These are phyloP conservation scores for Apocynum venetum DNA, from an alignment of 257 asterid species.

Conservation along the genomic window DNA sequence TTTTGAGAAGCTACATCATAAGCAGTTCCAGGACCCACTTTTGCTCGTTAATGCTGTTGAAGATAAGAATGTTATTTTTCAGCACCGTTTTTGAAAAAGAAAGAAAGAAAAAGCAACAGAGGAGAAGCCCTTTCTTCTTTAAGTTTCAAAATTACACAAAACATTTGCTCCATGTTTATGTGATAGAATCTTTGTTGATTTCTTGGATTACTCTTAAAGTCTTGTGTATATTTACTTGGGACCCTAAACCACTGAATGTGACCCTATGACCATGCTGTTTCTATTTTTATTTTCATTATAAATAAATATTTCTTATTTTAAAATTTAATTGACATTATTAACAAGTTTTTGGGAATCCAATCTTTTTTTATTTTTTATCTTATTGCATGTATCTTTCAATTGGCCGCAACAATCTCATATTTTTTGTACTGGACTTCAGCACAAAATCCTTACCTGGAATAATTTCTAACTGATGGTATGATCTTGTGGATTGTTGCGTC, in stretches of 20 bases:
- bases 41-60: not conserved
- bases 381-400: not conserved
- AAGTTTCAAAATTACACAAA: not conserved
- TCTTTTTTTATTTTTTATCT: not conserved
- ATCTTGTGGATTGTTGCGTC: not conserved
- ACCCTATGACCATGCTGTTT: not conserved
- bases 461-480: not conserved
- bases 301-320: not conserved
- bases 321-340: not conserved
- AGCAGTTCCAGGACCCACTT: too few relatives aligned
- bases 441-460: not conserved
- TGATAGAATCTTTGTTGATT: not conserved
- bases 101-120: too few relatives aligned
- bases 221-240: not conserved
- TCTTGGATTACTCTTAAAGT: not conserved
- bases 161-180: not conserved
- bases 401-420: not conserved
- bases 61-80: not conserved
- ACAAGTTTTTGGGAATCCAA: too few relatives aligned
- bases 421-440: not conserved
- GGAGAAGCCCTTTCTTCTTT: too few relatives aligned
- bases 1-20: too few relatives aligned
- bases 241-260: not conserved
- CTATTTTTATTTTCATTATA: not conserved
- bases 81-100: not conserved